phyloP scores from a whole-genome alignment of 2,329 filamentous ascomycete genomes.

The Thielaviopsis populi region DNA sequence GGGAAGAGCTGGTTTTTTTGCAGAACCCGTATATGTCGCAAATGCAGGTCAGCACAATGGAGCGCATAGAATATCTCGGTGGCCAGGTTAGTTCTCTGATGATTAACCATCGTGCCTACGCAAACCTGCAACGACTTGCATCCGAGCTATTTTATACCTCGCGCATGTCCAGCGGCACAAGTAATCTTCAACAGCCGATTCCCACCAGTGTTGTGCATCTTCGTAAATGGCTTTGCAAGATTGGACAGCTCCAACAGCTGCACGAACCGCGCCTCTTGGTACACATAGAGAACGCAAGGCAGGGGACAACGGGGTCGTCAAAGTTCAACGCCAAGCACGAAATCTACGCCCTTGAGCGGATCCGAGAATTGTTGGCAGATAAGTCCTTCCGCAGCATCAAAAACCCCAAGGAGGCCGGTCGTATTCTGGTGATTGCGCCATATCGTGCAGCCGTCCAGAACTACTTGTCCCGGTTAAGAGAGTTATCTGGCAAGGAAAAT shows the following conservation, averaged over 20 bases:
- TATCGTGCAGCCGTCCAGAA: constrained; percentile 27
- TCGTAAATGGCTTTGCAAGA: constrained; percentile 21
- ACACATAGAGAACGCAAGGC: constrained; percentile 21
- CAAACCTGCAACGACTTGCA: constrained; percentile 28
- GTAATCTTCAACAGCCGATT: constrained; percentile 20
- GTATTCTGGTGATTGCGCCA: constrained; percentile 31
- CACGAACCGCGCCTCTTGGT: constrained; percentile 27
- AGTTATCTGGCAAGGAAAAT: constrained; percentile 22
- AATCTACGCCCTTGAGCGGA: constrained; percentile 25
- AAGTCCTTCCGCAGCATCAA: constrained; percentile 23
- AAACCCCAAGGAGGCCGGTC: constrained; percentile 21
- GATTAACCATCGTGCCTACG: constrained; percentile 27
- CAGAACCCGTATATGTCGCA: constrained; percentile 25
- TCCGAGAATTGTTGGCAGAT: constrained; percentile 23
- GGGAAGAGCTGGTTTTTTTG: constrained; percentile 12
- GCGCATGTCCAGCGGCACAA: constrained; percentile 23
- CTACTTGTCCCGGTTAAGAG: constrained; percentile 24
- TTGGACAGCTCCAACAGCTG: constrained; percentile 19
- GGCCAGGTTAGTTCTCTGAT: constrained; percentile 25
- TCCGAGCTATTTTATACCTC: constrained; percentile 30
- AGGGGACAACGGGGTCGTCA: constrained; percentile 23
- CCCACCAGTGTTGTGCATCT: constrained; percentile 22
- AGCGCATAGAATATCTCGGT: constrained; percentile 24
- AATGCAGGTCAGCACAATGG: constrained; percentile 27
- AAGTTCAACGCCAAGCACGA: constrained; percentile 30